phyloP scores from a whole-genome alignment of 2,329 filamentous ascomycete species.

The Huntiella savannae region DNA sequence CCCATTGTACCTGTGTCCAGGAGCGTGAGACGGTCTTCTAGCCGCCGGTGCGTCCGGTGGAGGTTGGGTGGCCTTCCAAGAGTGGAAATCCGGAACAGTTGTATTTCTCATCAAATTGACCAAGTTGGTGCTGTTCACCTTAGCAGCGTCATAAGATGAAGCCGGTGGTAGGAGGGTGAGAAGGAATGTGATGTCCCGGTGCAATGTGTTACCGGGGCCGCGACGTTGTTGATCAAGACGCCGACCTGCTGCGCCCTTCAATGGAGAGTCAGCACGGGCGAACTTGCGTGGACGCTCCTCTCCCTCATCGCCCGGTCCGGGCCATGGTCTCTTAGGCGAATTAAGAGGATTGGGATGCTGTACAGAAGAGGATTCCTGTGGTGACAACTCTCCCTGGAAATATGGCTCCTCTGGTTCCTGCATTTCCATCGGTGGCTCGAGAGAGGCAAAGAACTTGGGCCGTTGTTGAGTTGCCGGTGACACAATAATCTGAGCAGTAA shows the following conservation, averaged over 20 bases:
- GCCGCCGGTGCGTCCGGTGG: slow-evolving; percentile 13
- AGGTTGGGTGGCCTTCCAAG: slow-evolving; percentile 27
- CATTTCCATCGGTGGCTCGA: slow-evolving; percentile 30
- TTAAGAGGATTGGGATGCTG: slow-evolving; percentile 29
- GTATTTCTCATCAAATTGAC: slow-evolving; percentile 51
- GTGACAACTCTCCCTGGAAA: slow-evolving; percentile 16
- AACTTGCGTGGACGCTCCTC: slow-evolving; percentile 67
- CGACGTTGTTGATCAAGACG: slow-evolving; percentile 62
- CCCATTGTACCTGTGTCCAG: slow-evolving; percentile 25
- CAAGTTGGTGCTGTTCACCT: slow-evolving; percentile 41
- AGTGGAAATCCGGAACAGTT: slow-evolving; percentile 40
- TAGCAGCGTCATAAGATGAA: slow-evolving; percentile 7
- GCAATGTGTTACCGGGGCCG: slow-evolving; percentile 47
- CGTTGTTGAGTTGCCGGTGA: slow-evolving; percentile 63
- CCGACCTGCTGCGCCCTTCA: slow-evolving; percentile 77
- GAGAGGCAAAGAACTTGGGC: slow-evolving; percentile 37
- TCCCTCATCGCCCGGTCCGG: slow-evolving; percentile 42
- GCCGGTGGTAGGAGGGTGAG: slow-evolving; percentile 58
- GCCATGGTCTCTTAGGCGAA: slow-evolving; percentile 43
- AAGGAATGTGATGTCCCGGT: slow-evolving; percentile 45
- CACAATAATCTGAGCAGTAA: slow-evolving; percentile 61
- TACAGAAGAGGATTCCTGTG: slow-evolving; percentile 17
- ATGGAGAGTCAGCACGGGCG: slow-evolving; percentile 70
- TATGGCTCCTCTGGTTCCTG: slow-evolving; percentile 22
- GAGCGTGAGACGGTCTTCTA: slow-evolving; percentile 15